A percentile compares a stretch with the other conserved stretches of the same genome.
Conservation (phyloP, 305 asterid genomes). For the Fraxinus albicans region DNA sequence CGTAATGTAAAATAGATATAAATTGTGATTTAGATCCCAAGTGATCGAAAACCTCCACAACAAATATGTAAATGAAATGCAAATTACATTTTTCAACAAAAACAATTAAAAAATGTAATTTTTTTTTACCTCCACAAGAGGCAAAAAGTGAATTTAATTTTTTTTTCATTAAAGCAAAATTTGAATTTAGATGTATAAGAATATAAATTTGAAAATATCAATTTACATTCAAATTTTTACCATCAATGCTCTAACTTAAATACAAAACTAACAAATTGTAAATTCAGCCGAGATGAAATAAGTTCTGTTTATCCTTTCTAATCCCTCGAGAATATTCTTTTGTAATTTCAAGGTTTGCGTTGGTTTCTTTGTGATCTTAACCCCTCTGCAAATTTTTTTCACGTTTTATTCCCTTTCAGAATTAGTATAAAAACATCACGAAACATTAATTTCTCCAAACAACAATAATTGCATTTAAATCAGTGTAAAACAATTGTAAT, state of each 20-base stretch:
- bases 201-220: too few species aligned
- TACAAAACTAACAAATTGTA: not conserved
- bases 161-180: too few species aligned
- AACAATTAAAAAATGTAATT: too few species aligned
- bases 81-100: too few species aligned
- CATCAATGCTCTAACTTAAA: not conserved
- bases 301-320: not conserved
- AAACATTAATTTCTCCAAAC: not conserved
- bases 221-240: too few species aligned
- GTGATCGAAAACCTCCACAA: too few species aligned
- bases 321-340: slow-evolving; percentile 8
- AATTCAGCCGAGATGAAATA: not conserved
- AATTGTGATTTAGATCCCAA: too few species aligned
- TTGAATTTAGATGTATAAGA: too few species aligned
- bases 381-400: not conserved
- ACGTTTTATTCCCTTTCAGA: not conserved
- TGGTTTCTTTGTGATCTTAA: not conserved
- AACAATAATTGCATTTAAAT: not conserved
- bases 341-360: not conserved
- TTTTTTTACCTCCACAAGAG: too few species aligned
- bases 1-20: too few species aligned
- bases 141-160: too few species aligned
- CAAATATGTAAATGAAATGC: too few species aligned
- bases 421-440: not conserved
- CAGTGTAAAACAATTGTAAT: not conserved